Evolutionary conservation across 495 filamentous ascomycete genomes (phyloP), one percentile per base, ranked within the genome.

Genomic region (Penicillium cosmopolitanum): DNA sequence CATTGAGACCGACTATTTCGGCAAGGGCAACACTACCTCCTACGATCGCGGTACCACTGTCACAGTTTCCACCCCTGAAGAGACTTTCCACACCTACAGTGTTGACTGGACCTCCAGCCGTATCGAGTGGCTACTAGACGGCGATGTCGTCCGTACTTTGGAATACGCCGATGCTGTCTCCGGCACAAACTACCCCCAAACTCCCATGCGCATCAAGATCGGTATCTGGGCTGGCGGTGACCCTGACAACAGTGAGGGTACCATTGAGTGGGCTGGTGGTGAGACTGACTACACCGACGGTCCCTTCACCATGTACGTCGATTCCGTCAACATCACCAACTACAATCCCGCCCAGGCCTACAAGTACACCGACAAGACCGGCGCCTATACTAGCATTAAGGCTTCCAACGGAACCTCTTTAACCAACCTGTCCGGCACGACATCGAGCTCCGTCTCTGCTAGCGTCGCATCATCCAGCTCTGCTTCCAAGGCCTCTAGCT

Each of bases 1-100:
- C 57, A 87, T 95, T 19, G 87, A 97, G 76, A 91, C 87, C 66
- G 95, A 98, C 76, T 98, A 95, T 77, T 98, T 96, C 71, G 90
- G 91, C 71, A 96, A 97, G 76, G 95, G 92, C 11, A 85, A 92
- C 61, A 92, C 90, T 3, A 77, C 82, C 33, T 80, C 80, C 25
- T 96, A 93, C 69, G 87, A 96, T 78, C 91, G 92, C 50, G 91
- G 82, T 21, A 77, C 75, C 25, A 83, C 80, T 54, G 78, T 84
- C 57, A 63, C 67, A 2, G 79, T 89, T 46, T 78, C 77, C 21
- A 84, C 83, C 63, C 87, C 92, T 40, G 87, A 93, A 68, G 80
- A 72, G 3, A 72, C 77, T 3, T 96, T 86, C 75, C 85, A 94
- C 76, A 97, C 85, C 18, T 98, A 98, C 75, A 85, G 85, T 7